Base-by-base conservation (phyloP, 768 basidiomycete genomes). In the Leucocoprinus leucothites region DNA sequence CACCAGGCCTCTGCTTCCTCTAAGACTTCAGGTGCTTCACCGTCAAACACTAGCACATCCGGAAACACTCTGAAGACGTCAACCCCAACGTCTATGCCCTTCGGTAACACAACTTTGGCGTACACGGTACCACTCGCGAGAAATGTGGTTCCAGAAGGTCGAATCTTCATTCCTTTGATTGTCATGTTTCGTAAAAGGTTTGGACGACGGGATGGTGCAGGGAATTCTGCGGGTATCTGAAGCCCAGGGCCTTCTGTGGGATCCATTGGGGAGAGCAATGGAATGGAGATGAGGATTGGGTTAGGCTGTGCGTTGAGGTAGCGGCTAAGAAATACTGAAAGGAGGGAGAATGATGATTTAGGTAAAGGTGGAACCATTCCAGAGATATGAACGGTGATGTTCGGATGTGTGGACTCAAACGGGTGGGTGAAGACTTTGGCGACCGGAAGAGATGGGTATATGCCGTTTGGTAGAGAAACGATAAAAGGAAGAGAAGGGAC, bases 21-120 rank as follows among this genome's bases (percentile, higher is more conserved):
- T 13, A 36, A 21, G 35, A 21, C 4, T 16, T 46, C 16, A 5
- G 83, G 80, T 0, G 81, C 77, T 19, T 82, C 81, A 2, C 91
- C 91, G 59, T 94, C 91, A 56, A 82, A 92, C 3, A 93, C 77
- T 5, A 92, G 67, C 24, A 88, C 84, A 64, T 94, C 91, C 0
- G 91, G 89, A 53, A 88, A 74, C 24, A 91, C 80, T 41, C 74
- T 78, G 6, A 71, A 78, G 18, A 91, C 84, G 41, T 84, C 72
- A 48, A 91, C 67, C n/a, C 71, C 74, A 24, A 91, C 70, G 52
- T 87, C 68, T 68, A 94, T 81, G 42, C 88, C 89, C 41, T 68
- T 71, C 1, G 91, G 91, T 1, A 93, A 74, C 9, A 87, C 84
- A 34, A 89, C 72, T 16, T 76, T 74, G 6, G 80, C 91, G 44